phyloP scores from a whole-genome alignment of 257 asterid genomes.

The Leonotis leonurus region DNA sequence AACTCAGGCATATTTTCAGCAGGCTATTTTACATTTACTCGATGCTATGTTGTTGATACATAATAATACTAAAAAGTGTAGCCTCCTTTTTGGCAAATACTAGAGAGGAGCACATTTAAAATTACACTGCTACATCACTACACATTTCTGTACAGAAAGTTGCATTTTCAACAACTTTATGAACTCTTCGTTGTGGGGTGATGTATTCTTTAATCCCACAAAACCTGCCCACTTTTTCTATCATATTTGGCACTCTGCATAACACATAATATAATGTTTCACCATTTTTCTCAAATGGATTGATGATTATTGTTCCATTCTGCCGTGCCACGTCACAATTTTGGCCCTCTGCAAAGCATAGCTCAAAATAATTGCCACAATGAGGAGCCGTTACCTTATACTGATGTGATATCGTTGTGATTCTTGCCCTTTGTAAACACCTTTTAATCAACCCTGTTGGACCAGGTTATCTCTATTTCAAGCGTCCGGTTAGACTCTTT shows the following conservation, averaged over 20 bases:
- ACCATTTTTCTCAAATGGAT: slow-evolving; percentile 8
- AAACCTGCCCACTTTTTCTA: slow-evolving; percentile 8
- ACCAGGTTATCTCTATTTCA: slow-evolving; percentile 75
- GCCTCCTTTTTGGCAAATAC: slow-evolving; percentile 11
- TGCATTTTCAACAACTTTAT: slow-evolving; percentile 12
- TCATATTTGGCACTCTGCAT: slow-evolving; percentile 12
- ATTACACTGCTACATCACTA: slow-evolving; percentile 19
- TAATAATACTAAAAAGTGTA: slow-evolving; percentile 19
- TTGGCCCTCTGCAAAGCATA: not conserved
- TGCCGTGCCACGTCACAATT: not conserved
- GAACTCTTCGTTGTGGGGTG: not conserved
- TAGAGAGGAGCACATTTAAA: slow-evolving; percentile 18
- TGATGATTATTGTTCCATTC: not conserved
- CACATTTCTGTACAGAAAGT: slow-evolving; percentile 34
- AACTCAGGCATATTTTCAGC: slow-evolving; percentile 7
- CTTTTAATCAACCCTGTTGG: slow-evolving; percentile 35
- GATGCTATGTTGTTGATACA: slow-evolving; percentile 4
- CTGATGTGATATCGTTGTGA: slow-evolving; percentile 3
- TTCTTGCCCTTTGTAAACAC: slow-evolving; percentile 14
- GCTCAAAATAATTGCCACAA: slow-evolving; percentile 2
- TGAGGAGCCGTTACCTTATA: slow-evolving; percentile 10
- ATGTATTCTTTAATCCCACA: slow-evolving; percentile 6
- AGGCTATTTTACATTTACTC: slow-evolving; percentile 18
- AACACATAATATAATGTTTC: not conserved
- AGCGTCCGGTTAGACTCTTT: slow-evolving; percentile 52